phyloP scores from a whole-genome alignment of 495 filamentous ascomycete genomes.

The Thozetella sp. region DNA sequence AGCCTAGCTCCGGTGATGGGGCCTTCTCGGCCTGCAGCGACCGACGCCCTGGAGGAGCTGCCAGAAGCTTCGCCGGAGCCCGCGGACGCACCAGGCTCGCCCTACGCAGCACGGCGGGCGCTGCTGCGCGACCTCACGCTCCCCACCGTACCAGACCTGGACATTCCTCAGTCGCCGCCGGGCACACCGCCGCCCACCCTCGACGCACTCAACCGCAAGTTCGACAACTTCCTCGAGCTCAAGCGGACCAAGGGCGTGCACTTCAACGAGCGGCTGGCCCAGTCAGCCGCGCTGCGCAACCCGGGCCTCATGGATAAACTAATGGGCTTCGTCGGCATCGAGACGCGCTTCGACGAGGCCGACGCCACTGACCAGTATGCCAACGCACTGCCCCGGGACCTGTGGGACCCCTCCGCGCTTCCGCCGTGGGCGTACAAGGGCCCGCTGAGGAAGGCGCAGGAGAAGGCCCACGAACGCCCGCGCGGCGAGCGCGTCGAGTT shows the following conservation, averaged over 20 bases:
- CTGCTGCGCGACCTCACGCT: slow-evolving; percentile 81
- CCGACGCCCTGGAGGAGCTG: slow-evolving; percentile 1
- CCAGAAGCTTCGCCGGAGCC: neutral
- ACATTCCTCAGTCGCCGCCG: slow-evolving; percentile 85
- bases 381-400: slow-evolving; percentile 65
- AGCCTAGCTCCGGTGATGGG: slow-evolving; percentile 32
- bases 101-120: slow-evolving; percentile 66
- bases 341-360: slow-evolving; percentile 34
- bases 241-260: slow-evolving; percentile 81
- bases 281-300: slow-evolving; percentile 73
- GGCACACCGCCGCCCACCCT: slow-evolving; percentile 63
- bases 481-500: slow-evolving; percentile 74
- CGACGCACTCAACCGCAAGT: slow-evolving; percentile 65
- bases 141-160: slow-evolving; percentile 75
- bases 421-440: slow-evolving; percentile 76
- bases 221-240: slow-evolving; percentile 79
- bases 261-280: slow-evolving; percentile 83
- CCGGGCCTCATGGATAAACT: slow-evolving; percentile 80
- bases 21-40: slow-evolving; percentile 21
- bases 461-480: slow-evolving; percentile 56
- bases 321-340: slow-evolving; percentile 77
- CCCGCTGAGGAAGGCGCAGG: slow-evolving; percentile 66
- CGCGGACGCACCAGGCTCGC: slow-evolving; percentile 55
- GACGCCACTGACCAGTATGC: slow-evolving; percentile 64
- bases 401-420: slow-evolving; percentile 70